These are phyloP conservation scores for Citrus trifoliata DNA, from an alignment of 345 rosid species.

Conservation along the genomic window DNA sequence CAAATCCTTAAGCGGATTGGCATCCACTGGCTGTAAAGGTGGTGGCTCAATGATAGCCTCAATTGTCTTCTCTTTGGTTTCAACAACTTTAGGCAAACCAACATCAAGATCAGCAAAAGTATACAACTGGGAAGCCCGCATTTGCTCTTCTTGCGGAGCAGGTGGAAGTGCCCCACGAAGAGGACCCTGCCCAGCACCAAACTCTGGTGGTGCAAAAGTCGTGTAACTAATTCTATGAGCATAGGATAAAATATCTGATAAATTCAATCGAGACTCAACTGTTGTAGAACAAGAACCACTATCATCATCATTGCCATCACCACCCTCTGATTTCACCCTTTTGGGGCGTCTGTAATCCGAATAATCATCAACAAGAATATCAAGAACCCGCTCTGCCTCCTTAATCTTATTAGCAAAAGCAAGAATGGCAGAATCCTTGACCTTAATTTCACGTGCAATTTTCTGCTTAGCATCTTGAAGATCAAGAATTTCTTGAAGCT, in stretches of 20 bases:
- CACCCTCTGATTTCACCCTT: slow-evolving; percentile 33
- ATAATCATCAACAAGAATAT: slow-evolving; percentile 82
- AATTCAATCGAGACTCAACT: slow-evolving; percentile 68
- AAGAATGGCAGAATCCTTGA: slow-evolving; percentile 54
- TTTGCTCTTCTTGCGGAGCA: slow-evolving; percentile 96
- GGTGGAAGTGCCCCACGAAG: slow-evolving; percentile 96
- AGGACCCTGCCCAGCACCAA: slow-evolving; percentile 84
- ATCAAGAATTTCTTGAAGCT: slow-evolving; percentile 89
- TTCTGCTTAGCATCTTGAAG: slow-evolving; percentile 81
- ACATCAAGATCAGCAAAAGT: slow-evolving; percentile 81
- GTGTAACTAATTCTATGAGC: slow-evolving; percentile 94
- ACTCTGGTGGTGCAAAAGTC: slow-evolving; percentile 91
- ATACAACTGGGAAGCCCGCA: slow-evolving; percentile 91
- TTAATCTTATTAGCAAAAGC: slow-evolving; percentile 70
- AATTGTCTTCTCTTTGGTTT: slow-evolving; percentile 50
- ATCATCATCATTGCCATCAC: slow-evolving; percentile 25
- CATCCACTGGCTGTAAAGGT: slow-evolving; percentile 30
- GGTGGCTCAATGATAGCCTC: slow-evolving; percentile 74
- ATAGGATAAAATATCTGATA: slow-evolving; percentile 70
- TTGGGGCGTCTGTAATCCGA: slow-evolving; percentile 74
- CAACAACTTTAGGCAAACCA: slow-evolving; percentile 65
- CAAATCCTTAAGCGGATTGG: slow-evolving; percentile 34
- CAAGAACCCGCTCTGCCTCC: slow-evolving; percentile 80
- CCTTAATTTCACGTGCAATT: slow-evolving; percentile 56
- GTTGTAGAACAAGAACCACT: slow-evolving; percentile 48